Evolutionary conservation across 2,329 filamentous ascomycete genomes (phyloP).

Genomic region (Canariomyces notabilis): DNA sequence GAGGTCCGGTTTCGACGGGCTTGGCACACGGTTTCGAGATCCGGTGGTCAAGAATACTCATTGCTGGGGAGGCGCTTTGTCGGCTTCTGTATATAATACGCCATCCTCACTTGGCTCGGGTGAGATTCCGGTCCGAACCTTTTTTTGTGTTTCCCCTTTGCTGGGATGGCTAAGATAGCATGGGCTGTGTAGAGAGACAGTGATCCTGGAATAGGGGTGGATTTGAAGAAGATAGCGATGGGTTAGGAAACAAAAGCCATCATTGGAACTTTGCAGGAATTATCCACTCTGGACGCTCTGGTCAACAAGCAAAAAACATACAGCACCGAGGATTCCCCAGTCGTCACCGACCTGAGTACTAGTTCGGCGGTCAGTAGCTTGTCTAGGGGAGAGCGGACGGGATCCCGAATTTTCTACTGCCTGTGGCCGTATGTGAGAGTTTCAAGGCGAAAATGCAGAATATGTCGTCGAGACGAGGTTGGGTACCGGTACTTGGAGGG

Average conservation of each 20-base stretch:
- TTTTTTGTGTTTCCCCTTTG: neutral
- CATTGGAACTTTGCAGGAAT: no score
- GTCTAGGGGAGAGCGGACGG: neutral
- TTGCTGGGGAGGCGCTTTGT: conserved; percentile 1
- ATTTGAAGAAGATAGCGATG: no score
- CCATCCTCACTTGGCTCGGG: neutral
- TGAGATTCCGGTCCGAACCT: neutral
- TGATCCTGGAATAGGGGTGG: no score
- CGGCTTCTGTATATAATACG: conserved; percentile 9
- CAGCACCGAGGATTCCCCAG: neutral
- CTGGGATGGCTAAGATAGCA: neutral
- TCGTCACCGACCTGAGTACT: neutral
- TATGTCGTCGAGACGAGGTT: no score
- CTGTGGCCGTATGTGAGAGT: neutral
- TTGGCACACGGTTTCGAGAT: neutral
- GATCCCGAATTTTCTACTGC: neutral
- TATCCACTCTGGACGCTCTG: no score
- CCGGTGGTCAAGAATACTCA: neutral
- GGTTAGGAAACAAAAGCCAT: no score
- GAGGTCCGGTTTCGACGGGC: no score
- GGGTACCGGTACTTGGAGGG: no score
- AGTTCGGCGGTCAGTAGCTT: neutral
- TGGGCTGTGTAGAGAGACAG: neutral
- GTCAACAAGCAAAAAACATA: neutral
- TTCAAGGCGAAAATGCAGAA: neutral